Base-by-base conservation (phyloP, 768 basidiomycete species). In the Rhodosporidiobolus sp. region DNA sequence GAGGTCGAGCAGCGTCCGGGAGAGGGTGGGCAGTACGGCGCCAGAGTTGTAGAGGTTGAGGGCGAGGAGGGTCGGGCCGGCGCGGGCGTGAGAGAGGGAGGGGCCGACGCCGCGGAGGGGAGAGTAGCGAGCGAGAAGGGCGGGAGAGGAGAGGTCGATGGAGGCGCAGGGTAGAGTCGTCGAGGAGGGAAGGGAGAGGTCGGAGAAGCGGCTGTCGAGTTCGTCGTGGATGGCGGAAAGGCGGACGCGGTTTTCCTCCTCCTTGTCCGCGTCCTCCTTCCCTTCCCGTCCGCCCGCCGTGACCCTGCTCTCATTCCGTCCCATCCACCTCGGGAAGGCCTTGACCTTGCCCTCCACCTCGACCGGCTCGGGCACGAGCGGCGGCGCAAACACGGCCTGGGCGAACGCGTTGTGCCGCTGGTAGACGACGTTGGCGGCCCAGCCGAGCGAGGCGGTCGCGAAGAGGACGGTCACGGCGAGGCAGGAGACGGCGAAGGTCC, bases 1-100 rank as follows among this genome's bases (percentile, higher is more conserved):
- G 56, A 77, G 50, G 53, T 46, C 28, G 54, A 78, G 50, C 46
- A 79, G 67, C 11, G 78, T 67, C 1, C 56, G 59, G 9, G 70
- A 46, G 73, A 77, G 77, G 6, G 68, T 58, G 1, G 75, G 70
- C 55, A 78, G 57, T n/a, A 80, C 71, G 50, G 32, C 53, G 38
- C 74, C 67, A 43, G 66, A 72, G 69, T 80, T 74, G 66, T 75
- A 77, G n/a, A 80, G 63, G 66, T 79, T 80, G 46, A 77, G 75
- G 3, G 77, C 79, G 69, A 80, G 57, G 46, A 79, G 32, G 43
- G 69, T 68, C 6, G 62, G 66, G 12, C 72, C 72, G 35, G 45
- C 19, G 10, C 30, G 17, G 10, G 66, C 24, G 35, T 43, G 12
- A 3, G 57, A 59, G 26, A 35, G 34, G 7, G 45, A 45, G 1